A percentile compares a stretch with the other conserved stretches of the same genome.
Conservation (phyloP, 2,329 filamentous ascomycete genomes). For the Lasiodiplodia hormozganensis region DNA sequence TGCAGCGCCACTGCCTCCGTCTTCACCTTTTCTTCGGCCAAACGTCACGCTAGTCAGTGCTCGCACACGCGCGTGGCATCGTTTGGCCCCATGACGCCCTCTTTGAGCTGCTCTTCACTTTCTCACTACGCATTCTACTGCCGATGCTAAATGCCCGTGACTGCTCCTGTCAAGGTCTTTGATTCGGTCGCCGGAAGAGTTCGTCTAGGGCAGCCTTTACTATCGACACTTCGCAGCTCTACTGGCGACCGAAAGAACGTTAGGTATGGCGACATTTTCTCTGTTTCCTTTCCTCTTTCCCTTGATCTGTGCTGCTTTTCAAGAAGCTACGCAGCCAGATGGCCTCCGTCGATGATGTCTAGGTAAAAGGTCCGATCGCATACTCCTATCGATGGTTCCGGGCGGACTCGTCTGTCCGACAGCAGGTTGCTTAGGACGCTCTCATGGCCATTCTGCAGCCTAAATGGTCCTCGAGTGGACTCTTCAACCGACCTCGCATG, state of each 20-base stretch:
- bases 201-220: background rate
- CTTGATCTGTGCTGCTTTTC: background rate
- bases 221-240: slow-evolving; percentile 15
- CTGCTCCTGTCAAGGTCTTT: background rate
- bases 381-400: slow-evolving; percentile 3
- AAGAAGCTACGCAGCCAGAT: background rate
- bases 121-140: background rate
- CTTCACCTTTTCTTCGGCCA: background rate
- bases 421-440: slow-evolving; percentile 15
- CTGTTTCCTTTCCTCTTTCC: background rate
- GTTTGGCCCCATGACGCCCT: slow-evolving; percentile 2
- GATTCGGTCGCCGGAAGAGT: slow-evolving; percentile 24
- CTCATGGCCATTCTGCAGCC: slow-evolving; percentile 5
- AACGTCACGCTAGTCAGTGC: slow-evolving; percentile 23
- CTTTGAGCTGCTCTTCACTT: background rate
- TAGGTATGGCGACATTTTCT: slow-evolving; percentile 2
- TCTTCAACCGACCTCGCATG: slow-evolving; percentile 18
- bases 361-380: slow-evolving; percentile 30
- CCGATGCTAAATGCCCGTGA: slow-evolving; percentile 1
- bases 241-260: slow-evolving; percentile 2
- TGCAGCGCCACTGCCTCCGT: background rate
- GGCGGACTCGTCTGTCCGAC: background rate
- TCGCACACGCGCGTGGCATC: background rate
- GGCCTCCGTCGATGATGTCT: slow-evolving; percentile 20
- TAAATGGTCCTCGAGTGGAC: background rate